Percentiles rank a stretch among this genome's conserved stretches.
Evolutionary conservation across 352 stramenopile species (phyloP).

Genomic region (Achlya hypogyna): DNA sequence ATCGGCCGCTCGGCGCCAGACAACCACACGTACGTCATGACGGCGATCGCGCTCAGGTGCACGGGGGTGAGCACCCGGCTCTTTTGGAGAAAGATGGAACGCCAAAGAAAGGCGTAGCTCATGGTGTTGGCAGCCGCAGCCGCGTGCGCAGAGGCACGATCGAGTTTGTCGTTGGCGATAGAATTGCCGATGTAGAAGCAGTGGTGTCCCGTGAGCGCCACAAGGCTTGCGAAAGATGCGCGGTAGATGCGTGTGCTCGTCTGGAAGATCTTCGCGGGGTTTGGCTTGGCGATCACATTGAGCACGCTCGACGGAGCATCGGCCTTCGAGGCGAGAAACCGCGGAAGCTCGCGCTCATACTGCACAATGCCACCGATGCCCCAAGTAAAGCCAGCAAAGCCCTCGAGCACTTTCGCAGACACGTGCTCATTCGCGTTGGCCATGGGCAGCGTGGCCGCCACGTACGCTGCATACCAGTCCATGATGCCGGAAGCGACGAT

Average conservation of each 20-base stretch:
- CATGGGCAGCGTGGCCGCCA: background rate
- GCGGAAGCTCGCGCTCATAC: conserved; percentile 13
- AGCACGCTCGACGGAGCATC: background rate
- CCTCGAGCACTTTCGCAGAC: conserved; percentile 10
- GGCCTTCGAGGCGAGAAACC: background rate
- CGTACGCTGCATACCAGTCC: conserved; percentile 10
- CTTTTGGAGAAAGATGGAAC: conserved; percentile 14
- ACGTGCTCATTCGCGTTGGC: conserved; percentile 2
- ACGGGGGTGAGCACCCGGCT: background rate
- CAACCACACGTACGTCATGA: conserved; percentile 13
- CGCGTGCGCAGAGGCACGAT: conserved; percentile 6
- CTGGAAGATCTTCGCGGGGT: conserved; percentile 3
- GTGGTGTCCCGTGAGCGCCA: conserved; percentile 12
- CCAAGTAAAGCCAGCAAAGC: conserved; percentile 7
- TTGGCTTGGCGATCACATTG: background rate
- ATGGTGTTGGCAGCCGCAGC: background rate
- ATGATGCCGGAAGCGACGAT: conserved; percentile 8
- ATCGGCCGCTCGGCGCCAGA: background rate
- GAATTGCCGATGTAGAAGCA: background rate
- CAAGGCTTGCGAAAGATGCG: conserved; percentile 4
- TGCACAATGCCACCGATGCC: conserved; percentile 13
- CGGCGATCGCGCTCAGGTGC: conserved; percentile 5
- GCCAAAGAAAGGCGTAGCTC: conserved; percentile 13
- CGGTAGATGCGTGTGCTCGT: conserved; percentile 7
- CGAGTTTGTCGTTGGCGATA: background rate